Base-by-base conservation (phyloP, 768 basidiomycete species). In the Termitomyces sp. region DNA sequence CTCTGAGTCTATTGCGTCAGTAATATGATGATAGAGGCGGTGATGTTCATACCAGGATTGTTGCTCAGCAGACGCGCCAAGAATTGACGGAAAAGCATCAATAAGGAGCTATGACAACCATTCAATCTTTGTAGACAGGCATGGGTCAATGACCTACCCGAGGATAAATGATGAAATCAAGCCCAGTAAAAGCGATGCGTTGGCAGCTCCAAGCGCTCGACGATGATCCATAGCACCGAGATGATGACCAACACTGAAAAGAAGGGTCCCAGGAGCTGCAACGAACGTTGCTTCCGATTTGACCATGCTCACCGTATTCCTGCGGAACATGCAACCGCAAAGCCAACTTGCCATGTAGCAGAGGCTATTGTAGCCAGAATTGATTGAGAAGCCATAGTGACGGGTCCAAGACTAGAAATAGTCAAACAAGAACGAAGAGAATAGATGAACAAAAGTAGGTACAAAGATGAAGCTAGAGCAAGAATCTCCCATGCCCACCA, bases 301-400 rank as follows among this genome's bases (percentile, higher is more conserved):
- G 16, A 16, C 7, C n/a, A 28, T 44, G 69, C 76, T 59, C 66
- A 91, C 88, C 93, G 83, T 32, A 97, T 91, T 23, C 93, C 87
- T 7, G 87, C 77, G 4, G 94, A 93, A 3, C 93, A 82, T 61
- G 88, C 80, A 35, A 97, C 70, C 0, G 91, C 83, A 65, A 86
- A 93, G 0, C 93, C 91, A 1, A 87, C 85, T 70, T 95, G 92
- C 69, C 82, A 95, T 2, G 87, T 86, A 3, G 80, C 83, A 0
- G 87, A 88, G 18, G 82, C 78, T 20, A 88, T 90, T 14, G 84
- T 85, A 40, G 89, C 76, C 7, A 98, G 77, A 4, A 98, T 86
- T 0, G 90, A 93, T 68, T 98, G 95, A 0, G 91, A 84, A 0
- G 96, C 96, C 2, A 98, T 81, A 5, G 82, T 74, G 4, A 83